Conservation (phyloP, 805 yeast species). For the Starmerella apicola region DNA sequence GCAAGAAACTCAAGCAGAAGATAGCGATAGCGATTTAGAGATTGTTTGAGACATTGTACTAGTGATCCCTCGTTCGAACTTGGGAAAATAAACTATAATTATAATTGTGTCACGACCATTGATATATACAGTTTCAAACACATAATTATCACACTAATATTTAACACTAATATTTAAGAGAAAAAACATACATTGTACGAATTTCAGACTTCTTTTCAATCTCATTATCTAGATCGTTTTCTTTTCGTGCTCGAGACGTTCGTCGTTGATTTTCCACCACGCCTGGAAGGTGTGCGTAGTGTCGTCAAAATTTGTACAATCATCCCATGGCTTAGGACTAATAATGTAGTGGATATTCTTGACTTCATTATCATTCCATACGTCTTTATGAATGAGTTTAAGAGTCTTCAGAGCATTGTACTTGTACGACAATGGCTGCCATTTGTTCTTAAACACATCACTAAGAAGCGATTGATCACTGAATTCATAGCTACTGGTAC, state of each 20-base stretch:
- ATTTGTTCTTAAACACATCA: slow-evolving; percentile 39
- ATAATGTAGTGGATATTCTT: slow-evolving; percentile 47
- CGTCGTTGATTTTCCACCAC: slow-evolving; percentile 38
- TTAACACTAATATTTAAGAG: no score
- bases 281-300: slow-evolving; percentile 36
- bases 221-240: no score
- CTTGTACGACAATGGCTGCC: slow-evolving; percentile 42
- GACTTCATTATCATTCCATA: slow-evolving; percentile 39
- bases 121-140: no score
- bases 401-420: slow-evolving; percentile 49
- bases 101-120: no score
- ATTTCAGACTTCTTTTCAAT: no score
- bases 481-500: slow-evolving; percentile 36
- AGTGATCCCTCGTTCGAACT: no score
- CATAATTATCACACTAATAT: no score
- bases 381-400: slow-evolving; percentile 32
- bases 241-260: slow-evolving; percentile 9
- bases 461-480: slow-evolving; percentile 48
- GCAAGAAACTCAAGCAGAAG: not conserved
- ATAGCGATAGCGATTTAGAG: slow-evolving; percentile 1
- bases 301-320: slow-evolving; percentile 27
- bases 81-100: no score
- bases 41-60: no score
- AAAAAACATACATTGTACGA: no score
- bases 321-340: slow-evolving; percentile 52